These are phyloP conservation scores for Fusarium xyrophilum DNA, from an alignment of 2,329 filamentous ascomycete genomes.

Conservation along the genomic window DNA sequence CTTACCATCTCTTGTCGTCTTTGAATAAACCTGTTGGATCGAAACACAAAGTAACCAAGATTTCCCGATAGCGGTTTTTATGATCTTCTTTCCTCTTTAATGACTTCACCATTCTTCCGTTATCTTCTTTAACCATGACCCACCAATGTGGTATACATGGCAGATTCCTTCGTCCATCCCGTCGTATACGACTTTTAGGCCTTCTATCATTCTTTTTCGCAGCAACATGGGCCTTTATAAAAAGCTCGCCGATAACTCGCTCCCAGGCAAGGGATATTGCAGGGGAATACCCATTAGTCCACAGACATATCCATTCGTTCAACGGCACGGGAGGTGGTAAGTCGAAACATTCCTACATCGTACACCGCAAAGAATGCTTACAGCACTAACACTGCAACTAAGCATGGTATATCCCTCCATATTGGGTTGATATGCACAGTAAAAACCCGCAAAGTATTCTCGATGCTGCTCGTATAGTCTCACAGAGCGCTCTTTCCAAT, in stretches of 20 bases:
- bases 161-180: neutral
- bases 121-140: neutral
- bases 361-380: neutral
- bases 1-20: neutral
- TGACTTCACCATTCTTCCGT: neutral
- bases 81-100: neutral
- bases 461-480: neutral
- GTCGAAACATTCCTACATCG: neutral
- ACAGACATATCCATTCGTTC: neutral
- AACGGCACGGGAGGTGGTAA: neutral
- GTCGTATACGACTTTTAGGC: neutral
- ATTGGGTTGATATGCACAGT: neutral
- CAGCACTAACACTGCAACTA: neutral
- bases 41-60: neutral
- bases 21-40: neutral
- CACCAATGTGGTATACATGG: too few relatives aligned
- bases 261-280: neutral
- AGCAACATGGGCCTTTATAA: neutral
- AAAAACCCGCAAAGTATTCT: neutral
- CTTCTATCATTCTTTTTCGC: neutral
- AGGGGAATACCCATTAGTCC: neutral
- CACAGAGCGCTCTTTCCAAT: neutral
- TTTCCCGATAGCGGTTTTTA: rapidly evolving
- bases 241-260: rapidly evolving
- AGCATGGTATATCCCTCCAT: constrained; percentile 1